Conservation (phyloP, 768 basidiomycete species). For the Mycena galericulata region DNA sequence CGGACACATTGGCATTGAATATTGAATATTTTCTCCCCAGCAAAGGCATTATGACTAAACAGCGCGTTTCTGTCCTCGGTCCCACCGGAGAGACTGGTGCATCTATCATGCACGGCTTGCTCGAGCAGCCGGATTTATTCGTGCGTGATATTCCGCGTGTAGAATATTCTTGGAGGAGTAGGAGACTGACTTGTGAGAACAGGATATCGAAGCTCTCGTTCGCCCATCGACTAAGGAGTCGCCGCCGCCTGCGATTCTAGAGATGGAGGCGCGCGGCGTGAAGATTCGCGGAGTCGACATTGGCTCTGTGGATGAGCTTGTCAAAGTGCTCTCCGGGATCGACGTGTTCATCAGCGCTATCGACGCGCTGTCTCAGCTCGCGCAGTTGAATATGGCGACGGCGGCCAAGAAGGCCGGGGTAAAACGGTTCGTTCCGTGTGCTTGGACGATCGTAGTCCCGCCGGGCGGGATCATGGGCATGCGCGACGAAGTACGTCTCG, state of each 20-base stretch:
- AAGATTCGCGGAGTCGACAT: slow-evolving; percentile 26
- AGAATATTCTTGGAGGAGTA: too few species aligned
- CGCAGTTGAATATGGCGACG: slow-evolving; percentile 19
- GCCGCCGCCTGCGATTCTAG: too few species aligned
- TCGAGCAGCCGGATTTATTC: too few species aligned
- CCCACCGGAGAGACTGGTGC: too few species aligned
- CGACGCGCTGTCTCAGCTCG: slow-evolving; percentile 7
- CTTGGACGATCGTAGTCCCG: slow-evolving; percentile 20
- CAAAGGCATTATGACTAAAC: too few species aligned
- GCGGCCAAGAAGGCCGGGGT: slow-evolving; percentile 30
- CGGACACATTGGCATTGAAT: too few species aligned
- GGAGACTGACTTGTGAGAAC: too few species aligned
- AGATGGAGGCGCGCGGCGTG: slow-evolving; percentile 16
- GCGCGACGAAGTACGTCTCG: slow-evolving; percentile 10
- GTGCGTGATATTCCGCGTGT: too few species aligned
- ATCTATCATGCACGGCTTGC: too few species aligned
- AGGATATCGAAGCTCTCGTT: slow-evolving; percentile 25
- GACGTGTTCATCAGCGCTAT: slow-evolving; percentile 29
- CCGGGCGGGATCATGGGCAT: slow-evolving; percentile 13
- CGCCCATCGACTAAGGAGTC: too few species aligned
- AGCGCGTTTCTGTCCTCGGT: too few species aligned
- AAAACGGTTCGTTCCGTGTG: slow-evolving; percentile 30
- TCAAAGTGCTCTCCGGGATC: slow-evolving; percentile 2
- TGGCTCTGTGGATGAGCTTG: slow-evolving; percentile 1
- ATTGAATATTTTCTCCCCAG: too few species aligned